Conservation (phyloP, 2,329 filamentous ascomycete genomes). For the Coniochaeta sp. region DNA sequence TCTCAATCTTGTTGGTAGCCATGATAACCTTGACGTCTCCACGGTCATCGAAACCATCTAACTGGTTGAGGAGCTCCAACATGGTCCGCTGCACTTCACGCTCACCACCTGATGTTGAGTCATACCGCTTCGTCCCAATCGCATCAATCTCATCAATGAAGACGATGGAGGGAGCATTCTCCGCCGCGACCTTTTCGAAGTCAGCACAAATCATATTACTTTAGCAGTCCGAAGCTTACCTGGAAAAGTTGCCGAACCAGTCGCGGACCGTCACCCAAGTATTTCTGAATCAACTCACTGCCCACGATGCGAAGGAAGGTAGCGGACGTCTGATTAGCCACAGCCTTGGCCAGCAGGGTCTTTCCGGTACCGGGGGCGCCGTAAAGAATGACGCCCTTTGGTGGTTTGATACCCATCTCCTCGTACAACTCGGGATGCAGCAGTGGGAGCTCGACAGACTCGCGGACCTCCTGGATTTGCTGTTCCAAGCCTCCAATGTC, state of each 20-base stretch:
- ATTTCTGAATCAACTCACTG: slow-evolving; percentile 97
- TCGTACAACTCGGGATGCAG: slow-evolving; percentile 96
- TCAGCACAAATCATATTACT: slow-evolving; percentile 13
- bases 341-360: slow-evolving; percentile 90
- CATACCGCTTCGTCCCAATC: slow-evolving; percentile 97
- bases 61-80: slow-evolving; percentile 95
- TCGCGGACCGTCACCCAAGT: slow-evolving; percentile 90
- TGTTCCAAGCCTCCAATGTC: slow-evolving; percentile 94
- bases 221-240: slow-evolving; percentile 29
- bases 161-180: slow-evolving; percentile 93
- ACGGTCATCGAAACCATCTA: slow-evolving; percentile 97
- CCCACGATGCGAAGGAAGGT: slow-evolving; percentile 97
- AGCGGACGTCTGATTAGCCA: slow-evolving; percentile 97
- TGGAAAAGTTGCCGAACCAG: slow-evolving; percentile 95
- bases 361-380: slow-evolving; percentile 96
- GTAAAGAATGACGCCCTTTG: slow-evolving; percentile 98
- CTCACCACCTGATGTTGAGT: slow-evolving; percentile 93
- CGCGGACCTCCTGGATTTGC: slow-evolving; percentile 95
- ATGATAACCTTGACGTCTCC: slow-evolving; percentile 99
- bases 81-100: slow-evolving; percentile 97
- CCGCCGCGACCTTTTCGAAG: slow-evolving; percentile 68
- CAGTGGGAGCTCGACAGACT: slow-evolving; percentile 91
- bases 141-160: slow-evolving; percentile 99
- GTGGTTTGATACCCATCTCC: slow-evolving; percentile 99
- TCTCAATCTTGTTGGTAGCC: slow-evolving; percentile 99